Percentiles rank a stretch among this genome's conserved stretches.
phyloP scores from a whole-genome alignment of 768 basidiomycete species.

The Galerina marginata region DNA sequence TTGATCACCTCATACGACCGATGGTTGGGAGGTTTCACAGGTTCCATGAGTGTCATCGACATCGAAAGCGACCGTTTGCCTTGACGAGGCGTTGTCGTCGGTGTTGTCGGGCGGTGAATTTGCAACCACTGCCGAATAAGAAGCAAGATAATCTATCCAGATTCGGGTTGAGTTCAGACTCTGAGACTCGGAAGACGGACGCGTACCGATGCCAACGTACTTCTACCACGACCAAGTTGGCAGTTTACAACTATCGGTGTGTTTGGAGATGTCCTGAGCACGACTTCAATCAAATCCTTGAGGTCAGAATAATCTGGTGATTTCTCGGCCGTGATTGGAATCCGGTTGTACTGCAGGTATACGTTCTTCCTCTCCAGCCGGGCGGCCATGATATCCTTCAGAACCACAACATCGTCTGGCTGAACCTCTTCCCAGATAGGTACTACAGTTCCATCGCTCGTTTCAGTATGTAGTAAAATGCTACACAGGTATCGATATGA shows the following conservation, averaged over 20 bases:
- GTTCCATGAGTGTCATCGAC: conserved; percentile 44
- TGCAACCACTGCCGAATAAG: conserved; percentile 87
- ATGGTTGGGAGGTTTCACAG: conserved; percentile 39
- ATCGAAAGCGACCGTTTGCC: conserved; percentile 50
- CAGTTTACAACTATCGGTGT: conserved; percentile 94
- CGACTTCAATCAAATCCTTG: conserved; percentile 78
- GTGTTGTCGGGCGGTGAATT: conserved; percentile 41
- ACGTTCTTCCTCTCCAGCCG: conserved; percentile 52
- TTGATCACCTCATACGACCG: conserved; percentile 90
- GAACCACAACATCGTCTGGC: conserved; percentile 70
- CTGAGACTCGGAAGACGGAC: neutral
- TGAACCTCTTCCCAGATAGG: conserved; percentile 95
- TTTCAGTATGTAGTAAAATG: conserved; percentile 89
- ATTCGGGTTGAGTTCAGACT: neutral
- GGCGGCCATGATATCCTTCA: conserved; percentile 87
- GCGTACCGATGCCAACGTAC: conserved; percentile 85
- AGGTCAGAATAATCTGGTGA: conserved; percentile 78
- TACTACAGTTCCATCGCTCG: conserved; percentile 82
- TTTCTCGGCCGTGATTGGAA: conserved; percentile 93
- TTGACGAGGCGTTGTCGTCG: conserved; percentile 38
- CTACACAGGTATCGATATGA: conserved; percentile 40
- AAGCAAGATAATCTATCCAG: conserved; percentile 70
- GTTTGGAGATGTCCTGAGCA: conserved; percentile 68
- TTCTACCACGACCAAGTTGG: conserved; percentile 91
- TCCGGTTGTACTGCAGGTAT: conserved; percentile 77